phyloP scores from a whole-genome alignment of 169 alveolate genomes.

The Plasmodium knowlesi region DNA sequence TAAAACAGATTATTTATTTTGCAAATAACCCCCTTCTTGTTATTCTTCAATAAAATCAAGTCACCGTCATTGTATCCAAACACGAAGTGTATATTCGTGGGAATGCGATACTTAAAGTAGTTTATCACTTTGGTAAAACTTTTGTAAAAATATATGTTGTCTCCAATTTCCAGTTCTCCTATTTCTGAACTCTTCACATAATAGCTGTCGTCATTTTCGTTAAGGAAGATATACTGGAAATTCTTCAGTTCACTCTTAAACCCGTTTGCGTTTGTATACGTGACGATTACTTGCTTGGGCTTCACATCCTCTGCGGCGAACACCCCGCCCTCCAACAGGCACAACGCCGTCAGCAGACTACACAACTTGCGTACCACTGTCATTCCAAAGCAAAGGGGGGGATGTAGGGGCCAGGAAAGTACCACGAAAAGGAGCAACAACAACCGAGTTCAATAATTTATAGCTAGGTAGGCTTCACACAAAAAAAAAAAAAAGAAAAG shows the following conservation, averaged over 20 bases:
- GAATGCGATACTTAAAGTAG: slow-evolving; percentile 30
- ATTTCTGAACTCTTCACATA: neutral
- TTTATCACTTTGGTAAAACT: slow-evolving; percentile 54
- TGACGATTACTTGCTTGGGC: neutral
- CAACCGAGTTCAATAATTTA: neutral
- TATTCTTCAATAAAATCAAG: slow-evolving; percentile 17
- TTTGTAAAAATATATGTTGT: slow-evolving; percentile 48
- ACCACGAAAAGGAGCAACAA: too few species aligned
- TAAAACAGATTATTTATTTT: slow-evolving; percentile 40
- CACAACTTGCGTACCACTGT: neutral
- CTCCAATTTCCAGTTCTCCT: slow-evolving; percentile 15
- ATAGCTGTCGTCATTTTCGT: slow-evolving; percentile 12
- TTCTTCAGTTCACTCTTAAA: neutral
- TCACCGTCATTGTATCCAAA: slow-evolving; percentile 54
- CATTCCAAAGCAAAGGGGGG: neutral
- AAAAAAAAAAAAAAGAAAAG: neutral
- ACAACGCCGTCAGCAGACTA: neutral
- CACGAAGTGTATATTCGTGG: slow-evolving; percentile 15
- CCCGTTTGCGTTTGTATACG: neutral
- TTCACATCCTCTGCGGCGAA: neutral
- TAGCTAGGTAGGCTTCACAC: neutral
- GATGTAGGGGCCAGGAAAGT: too few species aligned
- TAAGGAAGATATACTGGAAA: slow-evolving; percentile 32
- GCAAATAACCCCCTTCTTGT: slow-evolving; percentile 29
- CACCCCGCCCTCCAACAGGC: neutral